Conservation (phyloP, 2,329 filamentous ascomycete species). For the Stagonosporopsis chrysanthemi region DNA sequence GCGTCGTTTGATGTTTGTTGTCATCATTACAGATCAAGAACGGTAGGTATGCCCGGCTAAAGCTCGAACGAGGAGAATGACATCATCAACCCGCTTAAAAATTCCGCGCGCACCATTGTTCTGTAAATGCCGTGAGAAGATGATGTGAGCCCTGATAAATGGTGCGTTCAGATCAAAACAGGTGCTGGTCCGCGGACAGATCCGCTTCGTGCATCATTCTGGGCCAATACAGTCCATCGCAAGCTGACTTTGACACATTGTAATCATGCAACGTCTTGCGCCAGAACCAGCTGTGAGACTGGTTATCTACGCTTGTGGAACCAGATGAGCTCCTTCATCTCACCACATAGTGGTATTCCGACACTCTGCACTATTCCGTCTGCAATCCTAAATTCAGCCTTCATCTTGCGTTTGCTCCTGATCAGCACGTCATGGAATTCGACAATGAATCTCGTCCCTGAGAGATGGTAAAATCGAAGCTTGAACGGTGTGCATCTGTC, state of each 20-base stretch:
- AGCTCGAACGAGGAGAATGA: neutral
- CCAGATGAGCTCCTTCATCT: conserved; percentile 19
- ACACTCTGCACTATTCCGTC: conserved; percentile 9
- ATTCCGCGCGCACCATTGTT: neutral
- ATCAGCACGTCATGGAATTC: conserved; percentile 2
- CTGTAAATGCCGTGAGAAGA: too few species aligned
- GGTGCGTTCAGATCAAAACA: too few species aligned
- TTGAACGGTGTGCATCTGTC: conserved; percentile 22
- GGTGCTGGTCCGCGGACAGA: too few species aligned
- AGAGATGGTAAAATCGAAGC: conserved; percentile 17
- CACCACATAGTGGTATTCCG: conserved; percentile 16
- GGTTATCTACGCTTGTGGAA: conserved; percentile 7
- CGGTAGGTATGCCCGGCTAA: neutral
- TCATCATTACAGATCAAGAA: conserved; percentile 11
- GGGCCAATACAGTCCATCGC: neutral
- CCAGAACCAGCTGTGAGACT: neutral
- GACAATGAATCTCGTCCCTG: conserved; percentile 7
- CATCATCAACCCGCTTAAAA: neutral
- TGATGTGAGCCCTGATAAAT: too few species aligned
- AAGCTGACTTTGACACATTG: too few species aligned
- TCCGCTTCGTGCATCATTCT: too few species aligned
- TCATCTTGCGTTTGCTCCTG: conserved; percentile 4
- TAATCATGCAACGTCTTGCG: too few species aligned
- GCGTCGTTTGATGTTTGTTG: neutral
- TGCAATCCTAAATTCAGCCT: conserved; percentile 16